A percentile compares a stretch with the other conserved stretches of the same genome.
These are phyloP conservation scores for Geotrichum aggregatum DNA, from an alignment of 1,139 yeast species.

Conservation along the genomic window DNA sequence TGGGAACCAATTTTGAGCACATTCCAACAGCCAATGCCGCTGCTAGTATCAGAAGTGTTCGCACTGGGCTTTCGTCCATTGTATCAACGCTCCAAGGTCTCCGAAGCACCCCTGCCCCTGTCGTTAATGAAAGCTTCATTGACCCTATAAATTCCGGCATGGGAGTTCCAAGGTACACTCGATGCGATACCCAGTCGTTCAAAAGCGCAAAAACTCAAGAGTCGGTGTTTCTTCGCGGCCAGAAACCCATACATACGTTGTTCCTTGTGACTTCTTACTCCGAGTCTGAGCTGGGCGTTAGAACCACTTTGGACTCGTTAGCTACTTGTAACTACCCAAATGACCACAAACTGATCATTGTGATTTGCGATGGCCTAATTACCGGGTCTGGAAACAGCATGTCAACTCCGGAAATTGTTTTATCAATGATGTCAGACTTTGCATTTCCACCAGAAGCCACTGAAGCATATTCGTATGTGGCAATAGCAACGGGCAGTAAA, in stretches of 20 bases:
- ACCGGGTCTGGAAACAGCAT: slow-evolving; percentile 32
- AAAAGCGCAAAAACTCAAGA: neutral
- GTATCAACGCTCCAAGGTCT: slow-evolving; percentile 6
- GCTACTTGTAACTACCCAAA: slow-evolving; percentile 34
- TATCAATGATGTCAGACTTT: slow-evolving; percentile 59
- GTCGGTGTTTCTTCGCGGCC: slow-evolving; percentile 8
- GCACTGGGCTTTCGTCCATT: slow-evolving; percentile 10
- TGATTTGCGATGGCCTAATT: slow-evolving; percentile 38
- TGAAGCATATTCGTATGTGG: slow-evolving; percentile 32
- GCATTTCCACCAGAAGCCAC: slow-evolving; percentile 30
- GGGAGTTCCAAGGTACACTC: neutral
- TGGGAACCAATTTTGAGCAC: slow-evolving; percentile 22
- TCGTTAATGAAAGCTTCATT: neutral
- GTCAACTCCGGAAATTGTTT: slow-evolving; percentile 36
- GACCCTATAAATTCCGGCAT: neutral
- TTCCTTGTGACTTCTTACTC: slow-evolving; percentile 38
- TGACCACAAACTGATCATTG: slow-evolving; percentile 32
- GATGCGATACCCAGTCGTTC: too few relatives aligned
- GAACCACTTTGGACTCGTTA: slow-evolving; percentile 35
- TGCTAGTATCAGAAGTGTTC: slow-evolving; percentile 10
- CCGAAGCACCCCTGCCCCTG: neutral
- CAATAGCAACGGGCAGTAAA: slow-evolving; percentile 35
- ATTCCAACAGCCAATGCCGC: slow-evolving; percentile 18
- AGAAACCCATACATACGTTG: slow-evolving; percentile 45
- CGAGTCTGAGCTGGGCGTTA: slow-evolving; percentile 34